phyloP scores from a whole-genome alignment of 176 grass and related monocot species.

The Musa troglodytarum region DNA sequence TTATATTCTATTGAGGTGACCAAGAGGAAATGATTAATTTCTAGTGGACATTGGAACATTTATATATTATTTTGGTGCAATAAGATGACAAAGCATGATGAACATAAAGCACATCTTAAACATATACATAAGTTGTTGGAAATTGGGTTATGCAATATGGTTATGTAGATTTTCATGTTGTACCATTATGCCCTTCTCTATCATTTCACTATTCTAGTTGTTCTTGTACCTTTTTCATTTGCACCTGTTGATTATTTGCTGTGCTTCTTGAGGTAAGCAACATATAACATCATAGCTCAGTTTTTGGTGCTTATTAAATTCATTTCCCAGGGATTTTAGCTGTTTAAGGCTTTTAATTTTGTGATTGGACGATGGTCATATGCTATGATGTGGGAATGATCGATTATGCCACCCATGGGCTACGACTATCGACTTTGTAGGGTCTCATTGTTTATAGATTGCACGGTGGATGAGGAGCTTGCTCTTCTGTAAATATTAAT shows the following conservation, averaged over 20 bases:
- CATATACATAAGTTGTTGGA: not conserved
- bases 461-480: too few species aligned
- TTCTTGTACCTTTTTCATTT: not conserved
- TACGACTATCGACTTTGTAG: not conserved
- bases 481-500: not conserved
- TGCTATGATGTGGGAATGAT: not conserved
- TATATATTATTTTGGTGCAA: not conserved
- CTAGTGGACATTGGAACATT: too few species aligned
- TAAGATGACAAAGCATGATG: not conserved
- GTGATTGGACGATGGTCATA: not conserved
- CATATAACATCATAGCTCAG: not conserved
- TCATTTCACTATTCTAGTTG: not conserved
- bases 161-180: not conserved
- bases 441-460: not conserved
- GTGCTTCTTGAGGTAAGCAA: too few species aligned
- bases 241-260: not conserved
- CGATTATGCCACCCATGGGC: not conserved
- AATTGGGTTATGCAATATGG: not conserved
- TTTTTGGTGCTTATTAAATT: not conserved
- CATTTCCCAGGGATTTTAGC: too few species aligned
- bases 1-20: too few species aligned
- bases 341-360: not conserved
- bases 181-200: not conserved
- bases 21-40: too few species aligned
- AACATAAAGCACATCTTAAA: not conserved